These are phyloP conservation scores for Sambucus nigra DNA, from an alignment of 129 eudicot species.

Conservation along the genomic window DNA sequence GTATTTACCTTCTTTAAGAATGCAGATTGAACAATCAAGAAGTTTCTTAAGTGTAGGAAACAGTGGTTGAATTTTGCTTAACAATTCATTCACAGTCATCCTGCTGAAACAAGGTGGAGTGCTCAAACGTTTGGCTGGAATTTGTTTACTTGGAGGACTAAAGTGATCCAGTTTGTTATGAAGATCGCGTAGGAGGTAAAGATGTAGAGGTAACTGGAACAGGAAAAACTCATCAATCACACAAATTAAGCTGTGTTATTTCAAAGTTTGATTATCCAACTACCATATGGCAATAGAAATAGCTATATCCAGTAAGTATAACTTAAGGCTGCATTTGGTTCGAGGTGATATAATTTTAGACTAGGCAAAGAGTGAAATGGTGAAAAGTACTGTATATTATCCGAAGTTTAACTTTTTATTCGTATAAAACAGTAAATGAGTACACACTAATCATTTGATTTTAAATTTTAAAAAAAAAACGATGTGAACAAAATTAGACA, in stretches of 20 bases:
- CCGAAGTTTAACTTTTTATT: too few relatives aligned
- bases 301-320: background rate
- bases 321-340: background rate
- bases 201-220: constrained; percentile 58
- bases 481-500: too few relatives aligned
- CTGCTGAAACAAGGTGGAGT: constrained; percentile 31
- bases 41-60: constrained; percentile 41
- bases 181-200: constrained; percentile 69
- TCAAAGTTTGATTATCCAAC: background rate
- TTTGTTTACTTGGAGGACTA: constrained; percentile 35
- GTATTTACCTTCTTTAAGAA: constrained; percentile 48
- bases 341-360: too few relatives aligned
- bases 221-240: constrained; percentile 9
- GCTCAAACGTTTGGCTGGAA: constrained; percentile 20
- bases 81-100: constrained; percentile 31
- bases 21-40: constrained; percentile 42
- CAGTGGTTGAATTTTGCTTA: constrained; percentile 40
- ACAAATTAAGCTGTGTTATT: constrained; percentile 5
- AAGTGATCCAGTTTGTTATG: constrained; percentile 46
- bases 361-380: too few relatives aligned
- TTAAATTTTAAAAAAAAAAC: too few relatives aligned
- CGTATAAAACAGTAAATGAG: too few relatives aligned
- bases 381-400: too few relatives aligned
- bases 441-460: too few relatives aligned
- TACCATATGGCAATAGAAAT: background rate